Base-by-base conservation (phyloP, 306 rosid genomes). In the Prunus salicina region DNA sequence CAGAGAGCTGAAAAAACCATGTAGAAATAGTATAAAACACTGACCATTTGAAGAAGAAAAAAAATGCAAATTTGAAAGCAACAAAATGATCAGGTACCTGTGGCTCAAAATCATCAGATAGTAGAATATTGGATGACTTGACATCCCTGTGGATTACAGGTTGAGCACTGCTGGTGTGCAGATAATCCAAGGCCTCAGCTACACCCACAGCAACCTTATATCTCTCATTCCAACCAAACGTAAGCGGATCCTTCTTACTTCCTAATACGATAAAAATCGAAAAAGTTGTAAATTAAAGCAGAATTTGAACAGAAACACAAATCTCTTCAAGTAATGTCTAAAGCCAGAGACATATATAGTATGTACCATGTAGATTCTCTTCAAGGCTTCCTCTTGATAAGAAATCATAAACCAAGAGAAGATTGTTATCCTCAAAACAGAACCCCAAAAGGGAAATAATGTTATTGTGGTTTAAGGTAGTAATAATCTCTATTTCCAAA, bases 341-440 rank as follows among this genome's bases (percentile, higher is more conserved):
- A 67, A 32, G 20, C 50, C 12, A 13, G 24, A 24, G 38, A 50
- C 57, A 41, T 65, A 77, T 3, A 61, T 10, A 62, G 46, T 62
- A 25, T 27, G 62, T 86, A 92, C 99, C 99, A 45, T 92, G 92
- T 75, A 95, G 90, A 70, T 89, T 95, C 89, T 95, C 99, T 86
- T 92, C 99, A 28, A 95, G 99, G 86, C 97, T 90, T 87, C 99
- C 99, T 84, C 97, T 85, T 76, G 92, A 87, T 71, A 95, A 80
- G 79, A 96, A 89, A 87, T 96, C 97, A 77, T 96, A 96, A 73
- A 92, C 97, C 82, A 96, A 81, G 83, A 96, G 91, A 82, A 96
- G 91, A 77, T 91, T 89, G 55, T 77, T 88, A 49, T 87, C 88
- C 79, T 96, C 99, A 68, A 92, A 89, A 86, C 97, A 96, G 88